Evolutionary conservation across 2,329 filamentous ascomycete genomes (phyloP).

Genomic region (Sclerotiophoma versabilis): DNA sequence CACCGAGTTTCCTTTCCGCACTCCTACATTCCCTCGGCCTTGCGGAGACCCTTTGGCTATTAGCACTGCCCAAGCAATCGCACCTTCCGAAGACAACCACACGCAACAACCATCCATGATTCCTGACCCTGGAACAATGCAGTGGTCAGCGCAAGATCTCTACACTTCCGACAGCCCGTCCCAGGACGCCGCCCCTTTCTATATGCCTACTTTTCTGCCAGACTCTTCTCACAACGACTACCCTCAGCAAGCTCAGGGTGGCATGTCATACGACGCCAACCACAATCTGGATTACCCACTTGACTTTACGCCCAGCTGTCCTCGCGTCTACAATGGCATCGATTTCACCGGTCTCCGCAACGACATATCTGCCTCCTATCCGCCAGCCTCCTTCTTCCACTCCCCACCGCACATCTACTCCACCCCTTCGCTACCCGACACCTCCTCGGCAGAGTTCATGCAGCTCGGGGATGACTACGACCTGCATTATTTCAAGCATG

Average conservation of each 20-base stretch:
- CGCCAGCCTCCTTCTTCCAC: conserved; percentile 42
- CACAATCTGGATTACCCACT: conserved; percentile 30
- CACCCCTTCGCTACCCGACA: conserved; percentile 28
- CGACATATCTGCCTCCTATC: conserved; percentile 32
- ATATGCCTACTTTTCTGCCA: conserved; percentile 17
- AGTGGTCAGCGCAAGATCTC: conserved; percentile 31
- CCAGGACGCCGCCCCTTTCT: conserved; percentile 22
- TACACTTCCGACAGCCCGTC: conserved; percentile 17
- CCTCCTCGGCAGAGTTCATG: conserved; percentile 29
- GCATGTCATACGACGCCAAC: conserved; percentile 30
- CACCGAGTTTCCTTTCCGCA: conserved; percentile 26
- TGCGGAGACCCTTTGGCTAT: conserved; percentile 21
- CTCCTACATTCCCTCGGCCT: conserved; percentile 19
- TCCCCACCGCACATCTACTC: conserved; percentile 36
- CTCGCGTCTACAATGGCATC: conserved; percentile 31
- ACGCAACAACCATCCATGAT: conserved; percentile 20
- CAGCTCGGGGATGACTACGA: conserved; percentile 38
- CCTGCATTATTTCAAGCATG: conserved; percentile 26
- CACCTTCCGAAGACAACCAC: conserved; percentile 9
- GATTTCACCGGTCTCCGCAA: conserved; percentile 24
- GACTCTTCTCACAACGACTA: conserved; percentile 20
- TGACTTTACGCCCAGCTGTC: conserved; percentile 26
- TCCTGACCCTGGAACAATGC: conserved; percentile 24
- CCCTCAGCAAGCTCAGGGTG: conserved; percentile 26
- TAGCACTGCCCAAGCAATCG: conserved; percentile 21